These are phyloP conservation scores for Cryptosporidium ryanae DNA, from an alignment of 169 alveolate species.

Conservation along the genomic window DNA sequence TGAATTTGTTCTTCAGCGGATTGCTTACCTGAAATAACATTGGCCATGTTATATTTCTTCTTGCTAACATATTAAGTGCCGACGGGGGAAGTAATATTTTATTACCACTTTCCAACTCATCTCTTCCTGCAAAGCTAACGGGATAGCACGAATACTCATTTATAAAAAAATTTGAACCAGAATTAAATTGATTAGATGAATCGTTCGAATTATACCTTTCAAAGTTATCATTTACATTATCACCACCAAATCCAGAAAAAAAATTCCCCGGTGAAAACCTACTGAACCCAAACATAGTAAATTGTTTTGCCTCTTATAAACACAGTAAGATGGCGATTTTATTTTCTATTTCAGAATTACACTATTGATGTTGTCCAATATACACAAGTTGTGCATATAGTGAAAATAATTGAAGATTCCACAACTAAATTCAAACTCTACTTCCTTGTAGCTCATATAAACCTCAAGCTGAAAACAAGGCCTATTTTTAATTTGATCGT, in stretches of 20 bases:
- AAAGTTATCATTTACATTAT: constrained; percentile 54
- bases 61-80: constrained; percentile 86
- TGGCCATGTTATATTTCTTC: constrained; percentile 89
- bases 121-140: constrained; percentile 87
- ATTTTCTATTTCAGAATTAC: no score
- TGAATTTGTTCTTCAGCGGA: constrained; percentile 80
- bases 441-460: no score
- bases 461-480: no score
- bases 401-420: no score
- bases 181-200: constrained; percentile 7
- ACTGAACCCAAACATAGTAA: constrained; percentile 56
- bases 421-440: no score
- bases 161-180: constrained; percentile 28
- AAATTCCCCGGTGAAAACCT: constrained; percentile 65
- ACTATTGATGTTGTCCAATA: no score
- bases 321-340: no score
- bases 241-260: constrained; percentile 53
- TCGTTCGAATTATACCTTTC: constrained; percentile 1
- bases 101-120: constrained; percentile 87
- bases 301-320: background rate
- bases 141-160: constrained; percentile 85
- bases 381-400: no score
- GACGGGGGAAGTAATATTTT: constrained; percentile 86
- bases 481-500: no score
- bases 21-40: constrained; percentile 86